Evolutionary conservation across 805 yeast species (phyloP), one percentile per base, ranked within the genome.

Genomic region (Starmera quercuum): DNA sequence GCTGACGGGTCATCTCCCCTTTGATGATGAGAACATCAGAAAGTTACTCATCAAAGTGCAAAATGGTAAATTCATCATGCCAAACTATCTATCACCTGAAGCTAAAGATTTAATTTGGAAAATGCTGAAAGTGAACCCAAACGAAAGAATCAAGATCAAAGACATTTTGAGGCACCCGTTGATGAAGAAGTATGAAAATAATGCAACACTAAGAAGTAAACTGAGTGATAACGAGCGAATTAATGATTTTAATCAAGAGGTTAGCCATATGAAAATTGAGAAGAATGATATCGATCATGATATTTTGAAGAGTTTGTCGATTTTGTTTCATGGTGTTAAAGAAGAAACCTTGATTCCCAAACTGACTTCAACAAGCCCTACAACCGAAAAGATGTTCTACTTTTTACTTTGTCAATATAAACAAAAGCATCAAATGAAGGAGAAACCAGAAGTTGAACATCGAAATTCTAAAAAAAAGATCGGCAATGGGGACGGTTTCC

Each of bases 21-120:
- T 92, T 55, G 98, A 92, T 59, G 97, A 92, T 59, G 97, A 90
- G 45, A 87, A 87, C 56, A 87, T 92, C 43, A 73, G 97, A 48
- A 80, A 82, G 49, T 64, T 92, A 42, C 66, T 92, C 32, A 63
- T 86, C 45, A 92, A 92, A 55, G 98, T 92, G 16, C 97, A 90
- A 61, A 75, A 79, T 35, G 98, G 98, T 26, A 72, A 74, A 48
- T 92, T 78, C 56, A 72, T 72, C 36, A 84, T 90, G 79, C 96
- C 96, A 24, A 68, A 68, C 29, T 78, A 80, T 38, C 63, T 92
- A 26, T 81, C 95, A 3, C 45, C 64, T 20, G 95, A 92, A 45
- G 97, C 98, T 5, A 78, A 76, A 51, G 96, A 92, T 58, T 69
- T 92, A 42, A 82, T 92, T 34, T 60, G 77, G 40, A 68, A 70